phyloP scores from a whole-genome alignment of 768 basidiomycete species.

The Lentinula aciculospora region DNA sequence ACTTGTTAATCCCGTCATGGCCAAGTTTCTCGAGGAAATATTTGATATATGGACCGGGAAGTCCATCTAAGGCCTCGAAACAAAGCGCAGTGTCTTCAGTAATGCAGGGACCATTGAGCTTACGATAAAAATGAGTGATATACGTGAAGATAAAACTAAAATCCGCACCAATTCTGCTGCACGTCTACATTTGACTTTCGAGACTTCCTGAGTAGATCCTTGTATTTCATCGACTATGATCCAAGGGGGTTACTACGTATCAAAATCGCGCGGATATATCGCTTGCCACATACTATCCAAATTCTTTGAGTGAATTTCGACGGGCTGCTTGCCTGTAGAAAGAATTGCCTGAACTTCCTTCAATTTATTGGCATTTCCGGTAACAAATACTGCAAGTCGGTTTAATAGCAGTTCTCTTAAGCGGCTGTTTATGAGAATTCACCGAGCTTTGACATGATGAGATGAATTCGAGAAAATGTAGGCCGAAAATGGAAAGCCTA shows the following conservation, averaged over 20 bases:
- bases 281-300: conserved; percentile 65
- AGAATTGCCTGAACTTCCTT: conserved; percentile 85
- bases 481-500: too few relatives aligned
- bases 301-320: conserved; percentile 72
- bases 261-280: neutral
- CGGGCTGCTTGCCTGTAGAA: conserved; percentile 49
- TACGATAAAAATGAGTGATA: conserved; percentile 12
- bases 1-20: conserved; percentile 83
- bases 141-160: neutral
- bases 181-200: conserved; percentile 75
- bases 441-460: neutral
- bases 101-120: conserved; percentile 44
- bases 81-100: conserved; percentile 95
- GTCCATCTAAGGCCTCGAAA: conserved; percentile 81
- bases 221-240: conserved; percentile 86
- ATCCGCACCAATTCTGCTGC: conserved; percentile 74
- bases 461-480: neutral
- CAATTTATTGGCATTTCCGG: conserved; percentile 91
- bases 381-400: conserved; percentile 73
- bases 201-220: conserved; percentile 88
- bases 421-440: neutral
- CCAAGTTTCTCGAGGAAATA: conserved; percentile 81
- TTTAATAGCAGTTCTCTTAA: neutral
- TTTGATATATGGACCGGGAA: conserved; percentile 98
- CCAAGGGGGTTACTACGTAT: neutral